Conservation (phyloP, 208 protist species). For the Crithidia sp. region DNA sequence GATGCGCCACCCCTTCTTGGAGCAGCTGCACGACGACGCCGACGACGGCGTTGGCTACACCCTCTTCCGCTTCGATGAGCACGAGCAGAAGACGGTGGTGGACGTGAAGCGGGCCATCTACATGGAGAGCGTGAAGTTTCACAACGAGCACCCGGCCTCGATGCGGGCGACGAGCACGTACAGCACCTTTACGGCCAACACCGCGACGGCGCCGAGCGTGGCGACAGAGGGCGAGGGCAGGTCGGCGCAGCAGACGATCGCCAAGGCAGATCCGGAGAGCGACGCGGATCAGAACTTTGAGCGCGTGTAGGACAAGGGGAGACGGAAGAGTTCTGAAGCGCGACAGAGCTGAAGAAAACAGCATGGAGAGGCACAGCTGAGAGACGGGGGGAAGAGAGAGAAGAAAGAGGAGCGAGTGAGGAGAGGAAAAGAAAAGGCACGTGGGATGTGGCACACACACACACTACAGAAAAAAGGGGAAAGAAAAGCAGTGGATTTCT, state of each 20-base stretch:
- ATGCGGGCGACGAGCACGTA: conserved; percentile 23
- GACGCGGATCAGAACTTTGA: conserved; percentile 51
- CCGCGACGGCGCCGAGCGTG: conserved; percentile 39
- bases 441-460: not conserved
- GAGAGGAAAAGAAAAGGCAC: conserved; percentile 9
- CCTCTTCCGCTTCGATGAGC: conserved; percentile 86
- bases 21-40: conserved; percentile 82
- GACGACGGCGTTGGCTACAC: conserved; percentile 63
- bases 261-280: conserved; percentile 48
- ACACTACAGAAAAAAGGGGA: not conserved
- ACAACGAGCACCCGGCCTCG: conserved; percentile 50
- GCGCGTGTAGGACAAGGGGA: conserved; percentile 13
- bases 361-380: too few relatives aligned
- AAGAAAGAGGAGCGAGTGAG: too few relatives aligned
- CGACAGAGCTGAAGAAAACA: not conserved
- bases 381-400: too few relatives aligned
- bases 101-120: conserved; percentile 92
- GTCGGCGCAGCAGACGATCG: conserved; percentile 82
- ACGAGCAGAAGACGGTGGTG: conserved; percentile 62
- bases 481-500: too few relatives aligned
- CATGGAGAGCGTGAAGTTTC: conserved; percentile 78
- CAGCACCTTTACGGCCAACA: conserved; percentile 32
- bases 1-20: conserved; percentile 89
- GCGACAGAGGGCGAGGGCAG: conserved; percentile 71
- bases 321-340: conserved; percentile 6